A percentile compares a stretch with the other conserved stretches of the same genome.
Conservation (phyloP, 2,329 filamentous ascomycete genomes). For the Colletotrichum caudatum region DNA sequence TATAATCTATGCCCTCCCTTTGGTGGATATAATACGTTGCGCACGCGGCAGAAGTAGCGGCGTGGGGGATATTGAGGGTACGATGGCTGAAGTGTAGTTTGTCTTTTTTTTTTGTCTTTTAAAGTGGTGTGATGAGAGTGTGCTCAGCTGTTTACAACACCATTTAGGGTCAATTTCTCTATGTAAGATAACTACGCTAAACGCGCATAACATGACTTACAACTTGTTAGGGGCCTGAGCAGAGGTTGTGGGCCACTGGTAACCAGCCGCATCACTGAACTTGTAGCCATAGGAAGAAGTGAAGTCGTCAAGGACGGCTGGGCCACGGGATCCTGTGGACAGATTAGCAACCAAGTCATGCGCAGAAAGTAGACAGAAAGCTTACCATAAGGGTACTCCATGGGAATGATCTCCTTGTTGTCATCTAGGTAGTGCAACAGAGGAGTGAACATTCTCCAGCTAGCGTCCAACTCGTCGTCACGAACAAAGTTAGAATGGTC, state of each 20-base stretch:
- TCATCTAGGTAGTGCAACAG: constrained; percentile 98
- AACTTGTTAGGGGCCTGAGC: constrained; percentile 80
- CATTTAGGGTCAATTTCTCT: constrained; percentile 42
- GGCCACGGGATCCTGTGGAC: constrained; percentile 87
- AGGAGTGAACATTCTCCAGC: constrained; percentile 98
- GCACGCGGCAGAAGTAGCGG: constrained; percentile 12
- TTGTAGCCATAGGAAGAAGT: constrained; percentile 98
- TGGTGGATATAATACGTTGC: constrained; percentile 39
- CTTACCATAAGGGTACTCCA: constrained; percentile 99
- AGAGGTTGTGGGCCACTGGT: constrained; percentile 91
- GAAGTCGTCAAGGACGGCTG: constrained; percentile 96
- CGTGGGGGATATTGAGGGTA: constrained; percentile 31
- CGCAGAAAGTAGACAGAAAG: constrained; percentile 33
- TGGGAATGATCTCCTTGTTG: constrained; percentile 99
- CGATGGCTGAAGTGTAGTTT: constrained; percentile 21
- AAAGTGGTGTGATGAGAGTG: constrained; percentile 19
- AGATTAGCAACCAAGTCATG: constrained; percentile 42
- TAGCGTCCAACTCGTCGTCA: constrained; percentile 95
- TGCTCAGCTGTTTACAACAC: constrained; percentile 40
- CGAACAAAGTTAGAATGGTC: constrained; percentile 99
- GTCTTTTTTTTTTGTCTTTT: constrained; percentile 11
- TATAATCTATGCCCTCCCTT: constrained; percentile 40
- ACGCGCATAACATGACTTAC: constrained; percentile 63
- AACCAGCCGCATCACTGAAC: constrained; percentile 95
- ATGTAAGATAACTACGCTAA: constrained; percentile 38